These are phyloP conservation scores for Phytopythium boreale DNA, from an alignment of 352 stramenopile species.

Conservation along the genomic window DNA sequence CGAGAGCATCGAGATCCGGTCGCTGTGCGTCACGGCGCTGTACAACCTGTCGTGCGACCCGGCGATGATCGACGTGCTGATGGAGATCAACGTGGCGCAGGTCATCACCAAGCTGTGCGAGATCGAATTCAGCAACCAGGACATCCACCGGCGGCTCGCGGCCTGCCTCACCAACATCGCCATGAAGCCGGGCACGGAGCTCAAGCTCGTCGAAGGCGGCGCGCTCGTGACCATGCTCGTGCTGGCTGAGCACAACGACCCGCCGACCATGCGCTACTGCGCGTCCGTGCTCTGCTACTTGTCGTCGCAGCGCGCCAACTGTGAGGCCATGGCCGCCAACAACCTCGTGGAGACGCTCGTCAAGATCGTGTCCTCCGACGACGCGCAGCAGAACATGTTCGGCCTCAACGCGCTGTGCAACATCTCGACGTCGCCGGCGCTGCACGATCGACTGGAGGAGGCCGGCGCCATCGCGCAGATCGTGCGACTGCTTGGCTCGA, in stretches of 20 bases:
- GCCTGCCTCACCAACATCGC: slow-evolving; percentile 79
- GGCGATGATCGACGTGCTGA: slow-evolving; percentile 64
- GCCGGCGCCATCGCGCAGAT: slow-evolving; percentile 43
- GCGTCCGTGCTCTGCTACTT: slow-evolving; percentile 70
- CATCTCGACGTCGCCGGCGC: slow-evolving; percentile 49
- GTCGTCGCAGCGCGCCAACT: slow-evolving; percentile 62
- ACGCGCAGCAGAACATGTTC: slow-evolving; percentile 69
- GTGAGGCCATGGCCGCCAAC: slow-evolving; percentile 66
- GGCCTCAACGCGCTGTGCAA: slow-evolving; percentile 79
- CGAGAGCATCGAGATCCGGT: slow-evolving; percentile 79
- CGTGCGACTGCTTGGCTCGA: slow-evolving; percentile 41
- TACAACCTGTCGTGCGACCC: slow-evolving; percentile 85
- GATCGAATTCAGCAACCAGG: slow-evolving; percentile 80
- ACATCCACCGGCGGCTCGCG: slow-evolving; percentile 68
- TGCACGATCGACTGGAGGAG: slow-evolving; percentile 77
- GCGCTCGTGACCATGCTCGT: slow-evolving; percentile 64
- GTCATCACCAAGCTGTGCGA: slow-evolving; percentile 86
- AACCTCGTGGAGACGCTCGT: slow-evolving; percentile 66
- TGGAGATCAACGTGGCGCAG: slow-evolving; percentile 83
- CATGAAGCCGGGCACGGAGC: slow-evolving; percentile 38
- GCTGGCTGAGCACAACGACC: slow-evolving; percentile 68
- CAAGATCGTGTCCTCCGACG: slow-evolving; percentile 45
- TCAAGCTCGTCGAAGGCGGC: slow-evolving; percentile 69
- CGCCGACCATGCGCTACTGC: slow-evolving; percentile 66
- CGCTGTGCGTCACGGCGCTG: slow-evolving; percentile 71